A percentile compares a stretch with the other conserved stretches of the same genome.
phyloP scores from a whole-genome alignment of 768 basidiomycete species.

The Daedaleopsis sinensis region DNA sequence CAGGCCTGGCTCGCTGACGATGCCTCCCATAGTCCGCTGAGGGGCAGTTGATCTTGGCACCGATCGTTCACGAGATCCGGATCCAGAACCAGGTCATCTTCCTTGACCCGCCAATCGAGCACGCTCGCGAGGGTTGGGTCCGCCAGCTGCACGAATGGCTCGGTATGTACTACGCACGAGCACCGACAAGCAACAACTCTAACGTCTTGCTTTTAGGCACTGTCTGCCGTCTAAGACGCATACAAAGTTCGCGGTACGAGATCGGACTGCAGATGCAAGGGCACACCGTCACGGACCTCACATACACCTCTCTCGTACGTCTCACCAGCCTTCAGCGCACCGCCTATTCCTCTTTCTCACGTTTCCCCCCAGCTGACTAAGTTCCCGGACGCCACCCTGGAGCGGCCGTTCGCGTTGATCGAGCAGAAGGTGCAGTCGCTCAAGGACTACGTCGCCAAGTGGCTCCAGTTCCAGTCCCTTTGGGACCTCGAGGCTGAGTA shows the following conservation, averaged over 20 bases:
- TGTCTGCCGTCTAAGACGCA: slow-evolving; percentile 82
- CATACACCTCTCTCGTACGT: slow-evolving; percentile 82
- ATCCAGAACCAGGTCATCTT: slow-evolving; percentile 99
- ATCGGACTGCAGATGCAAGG: slow-evolving; percentile 93
- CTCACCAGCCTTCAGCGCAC: background rate
- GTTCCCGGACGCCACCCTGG: slow-evolving; percentile 73
- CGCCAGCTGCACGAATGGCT: slow-evolving; percentile 89
- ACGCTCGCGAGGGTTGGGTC: slow-evolving; percentile 89
- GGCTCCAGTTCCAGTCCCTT: slow-evolving; percentile 98
- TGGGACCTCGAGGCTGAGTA: slow-evolving; percentile 99
- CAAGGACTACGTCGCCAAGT: slow-evolving; percentile 91
- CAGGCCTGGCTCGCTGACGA: background rate
- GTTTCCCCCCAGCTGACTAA: slow-evolving; percentile 58
- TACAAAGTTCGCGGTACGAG: slow-evolving; percentile 96
- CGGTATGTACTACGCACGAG: slow-evolving; percentile 41
- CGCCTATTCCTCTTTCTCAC: slow-evolving; percentile 14
- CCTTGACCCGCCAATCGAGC: slow-evolving; percentile 96
- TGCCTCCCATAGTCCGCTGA: slow-evolving; percentile 58
- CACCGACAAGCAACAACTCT: too few relatives aligned
- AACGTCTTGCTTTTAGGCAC: slow-evolving; percentile 52
- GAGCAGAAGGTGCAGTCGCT: slow-evolving; percentile 88
- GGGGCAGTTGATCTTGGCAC: slow-evolving; percentile 74
- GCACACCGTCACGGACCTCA: slow-evolving; percentile 62
- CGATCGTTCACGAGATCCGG: slow-evolving; percentile 93
- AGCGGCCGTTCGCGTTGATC: slow-evolving; percentile 82